Base-by-base conservation (phyloP, 2,329 filamentous ascomycete species). In the Clonostachys rosea region DNA sequence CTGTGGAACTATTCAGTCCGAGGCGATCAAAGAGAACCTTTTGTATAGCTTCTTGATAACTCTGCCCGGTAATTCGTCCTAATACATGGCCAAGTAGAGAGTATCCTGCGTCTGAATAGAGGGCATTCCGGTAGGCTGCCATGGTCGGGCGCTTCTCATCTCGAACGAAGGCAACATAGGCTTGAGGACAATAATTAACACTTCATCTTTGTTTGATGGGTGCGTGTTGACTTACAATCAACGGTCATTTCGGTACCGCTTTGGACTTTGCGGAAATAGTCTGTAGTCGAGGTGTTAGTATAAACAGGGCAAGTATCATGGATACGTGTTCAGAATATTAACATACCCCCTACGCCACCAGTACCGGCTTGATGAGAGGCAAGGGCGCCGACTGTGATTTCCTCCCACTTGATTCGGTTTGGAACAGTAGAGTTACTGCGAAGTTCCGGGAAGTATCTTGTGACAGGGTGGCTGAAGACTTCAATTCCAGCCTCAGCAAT, bases 361-460 rank as follows among this genome's bases (percentile, higher is more conserved):
- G 44, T 45, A 1, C 56, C 56, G 6, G 42, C 50, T 13, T 56
- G 46, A 17, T 60, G 58, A 5, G 51, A 49, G 2, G 52, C 50
- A 30, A 60, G 49, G 4, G 53, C 49, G 0, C 54, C 56, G 13
- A 60, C 42, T 1, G 58, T 59, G 10, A 59, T 43, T 11, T 55
- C 47, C 12, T 50, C 50, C 52, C 54, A 57, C 16, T 48, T 34
- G 5, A 56, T 46, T 17, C 40, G 43, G 13, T 44, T 46, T 18
- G 46, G n/a, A 10, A 41, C 12, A 4, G 50, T 44, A 4, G 45
- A 40, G 11, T 45, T 45, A 3, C 39, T 33, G 10, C 50, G 46
- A 8, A 60, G 52, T 34, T 62, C 60, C 1, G 60, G 59, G 3
- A 63, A 3, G 50, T 53, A 50, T 40, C 57, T 49, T 17, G 59